Conservation (phyloP, 352 stramenopile genomes). For the Phytophthora foliorum region DNA sequence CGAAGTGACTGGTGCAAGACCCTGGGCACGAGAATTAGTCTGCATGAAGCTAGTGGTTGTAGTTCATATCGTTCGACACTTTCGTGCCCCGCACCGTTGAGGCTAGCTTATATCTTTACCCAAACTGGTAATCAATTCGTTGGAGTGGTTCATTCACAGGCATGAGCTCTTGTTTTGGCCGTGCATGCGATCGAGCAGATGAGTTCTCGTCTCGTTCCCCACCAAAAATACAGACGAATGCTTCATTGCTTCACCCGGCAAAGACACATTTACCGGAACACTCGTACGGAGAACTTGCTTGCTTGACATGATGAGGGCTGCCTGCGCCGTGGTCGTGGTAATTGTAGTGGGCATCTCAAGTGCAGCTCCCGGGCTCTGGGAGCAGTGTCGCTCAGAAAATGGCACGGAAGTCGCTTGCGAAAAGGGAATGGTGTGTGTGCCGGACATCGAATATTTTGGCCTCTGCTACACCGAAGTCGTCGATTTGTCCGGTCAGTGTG, state of each 20-base stretch:
- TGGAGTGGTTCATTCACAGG: background rate
- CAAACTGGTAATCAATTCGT: no score
- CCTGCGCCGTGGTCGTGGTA: background rate
- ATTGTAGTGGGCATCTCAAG: constrained; percentile 1
- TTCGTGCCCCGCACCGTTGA: background rate
- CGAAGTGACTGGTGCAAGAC: constrained; percentile 1
- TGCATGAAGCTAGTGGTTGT: background rate
- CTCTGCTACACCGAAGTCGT: constrained; percentile 31
- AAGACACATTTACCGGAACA: background rate
- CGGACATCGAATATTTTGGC: constrained; percentile 28
- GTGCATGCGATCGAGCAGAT: constrained; percentile 16
- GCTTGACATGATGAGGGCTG: constrained; percentile 5
- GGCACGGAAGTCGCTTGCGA: constrained; percentile 21
- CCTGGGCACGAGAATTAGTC: background rate
- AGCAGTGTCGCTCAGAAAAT: constrained; percentile 28
- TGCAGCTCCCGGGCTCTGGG: constrained; percentile 16
- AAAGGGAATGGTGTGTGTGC: constrained; percentile 24
- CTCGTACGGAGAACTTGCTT: constrained; percentile 3
- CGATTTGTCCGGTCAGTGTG: constrained; percentile 19
- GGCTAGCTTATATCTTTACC: no score
- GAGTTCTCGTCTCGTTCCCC: constrained; percentile 9
- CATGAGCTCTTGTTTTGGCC: background rate
- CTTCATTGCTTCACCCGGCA: background rate
- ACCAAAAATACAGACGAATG: constrained; percentile 24
- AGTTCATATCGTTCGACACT: background rate